These are phyloP conservation scores for Boletus fagicola DNA, from an alignment of 768 basidiomycete genomes.

Conservation along the genomic window DNA sequence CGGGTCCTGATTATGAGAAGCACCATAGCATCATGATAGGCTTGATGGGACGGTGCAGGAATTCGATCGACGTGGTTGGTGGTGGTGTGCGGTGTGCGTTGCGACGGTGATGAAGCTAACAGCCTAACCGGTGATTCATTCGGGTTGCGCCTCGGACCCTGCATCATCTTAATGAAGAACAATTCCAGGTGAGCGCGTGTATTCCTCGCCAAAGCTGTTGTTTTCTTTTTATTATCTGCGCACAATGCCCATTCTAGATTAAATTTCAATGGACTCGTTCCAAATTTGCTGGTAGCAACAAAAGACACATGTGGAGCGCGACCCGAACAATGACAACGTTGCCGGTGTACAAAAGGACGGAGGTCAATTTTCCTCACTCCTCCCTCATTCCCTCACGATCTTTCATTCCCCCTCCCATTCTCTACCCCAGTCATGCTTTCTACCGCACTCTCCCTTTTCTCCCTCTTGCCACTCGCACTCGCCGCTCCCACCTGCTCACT, in stretches of 20 bases:
- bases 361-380: background rate
- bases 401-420: slow-evolving; percentile 10
- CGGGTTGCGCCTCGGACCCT: background rate
- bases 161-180: background rate
- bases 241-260: background rate
- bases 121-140: background rate
- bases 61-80: background rate
- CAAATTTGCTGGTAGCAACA: slow-evolving; percentile 7
- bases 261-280: slow-evolving; percentile 2
- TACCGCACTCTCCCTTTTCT: slow-evolving; percentile 22
- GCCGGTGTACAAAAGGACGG: slow-evolving; percentile 14
- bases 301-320: background rate
- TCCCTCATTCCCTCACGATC: slow-evolving; percentile 16
- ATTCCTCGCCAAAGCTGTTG: background rate
- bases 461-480: slow-evolving; percentile 24
- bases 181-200: background rate
- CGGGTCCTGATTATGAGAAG: background rate
- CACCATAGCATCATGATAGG: no score
- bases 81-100: background rate
- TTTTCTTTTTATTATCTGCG: background rate
- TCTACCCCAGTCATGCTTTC: slow-evolving; percentile 18
- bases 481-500: slow-evolving; percentile 31
- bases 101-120: slow-evolving; percentile 17
- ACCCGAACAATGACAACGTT: slow-evolving; percentile 8
- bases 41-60: no score